phyloP scores from a whole-genome alignment of 345 rosid genomes.

The Corchorus capsularis region DNA sequence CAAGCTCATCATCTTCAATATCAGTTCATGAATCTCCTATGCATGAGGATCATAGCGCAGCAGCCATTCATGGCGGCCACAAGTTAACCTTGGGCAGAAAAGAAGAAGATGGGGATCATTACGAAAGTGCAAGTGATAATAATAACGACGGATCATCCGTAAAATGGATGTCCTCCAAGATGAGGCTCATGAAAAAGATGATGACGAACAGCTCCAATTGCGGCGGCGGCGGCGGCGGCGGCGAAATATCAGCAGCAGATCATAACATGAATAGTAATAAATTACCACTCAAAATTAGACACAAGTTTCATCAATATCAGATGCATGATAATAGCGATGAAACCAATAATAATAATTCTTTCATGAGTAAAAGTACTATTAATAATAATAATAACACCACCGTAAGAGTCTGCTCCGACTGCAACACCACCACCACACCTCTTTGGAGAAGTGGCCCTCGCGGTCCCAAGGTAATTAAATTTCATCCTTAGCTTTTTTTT shows the following conservation, averaged over 20 bases:
- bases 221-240: not conserved
- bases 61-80: not conserved
- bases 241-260: not conserved
- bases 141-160: conserved; percentile 10
- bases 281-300: conserved; percentile 6
- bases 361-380: not conserved
- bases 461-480: conserved; percentile 56
- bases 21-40: not conserved
- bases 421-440: conserved; percentile 65
- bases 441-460: conserved; percentile 76
- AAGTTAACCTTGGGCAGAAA: conserved; percentile 11
- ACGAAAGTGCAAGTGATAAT: conserved; percentile 2
- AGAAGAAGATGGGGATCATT: conserved; percentile 12
- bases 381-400: conserved; percentile 13
- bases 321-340: conserved; percentile 8
- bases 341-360: not conserved
- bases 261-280: not conserved
- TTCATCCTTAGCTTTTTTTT: too few species aligned
- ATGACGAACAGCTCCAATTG: conserved; percentile 18
- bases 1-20: conserved; percentile 12
- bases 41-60: not conserved
- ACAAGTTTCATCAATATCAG: conserved; percentile 30
- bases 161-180: conserved; percentile 53
- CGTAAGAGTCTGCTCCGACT: conserved; percentile 56
- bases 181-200: conserved; percentile 45